Base-by-base conservation (phyloP, 106 monocot genomes). In the Cymbidium sinense region DNA sequence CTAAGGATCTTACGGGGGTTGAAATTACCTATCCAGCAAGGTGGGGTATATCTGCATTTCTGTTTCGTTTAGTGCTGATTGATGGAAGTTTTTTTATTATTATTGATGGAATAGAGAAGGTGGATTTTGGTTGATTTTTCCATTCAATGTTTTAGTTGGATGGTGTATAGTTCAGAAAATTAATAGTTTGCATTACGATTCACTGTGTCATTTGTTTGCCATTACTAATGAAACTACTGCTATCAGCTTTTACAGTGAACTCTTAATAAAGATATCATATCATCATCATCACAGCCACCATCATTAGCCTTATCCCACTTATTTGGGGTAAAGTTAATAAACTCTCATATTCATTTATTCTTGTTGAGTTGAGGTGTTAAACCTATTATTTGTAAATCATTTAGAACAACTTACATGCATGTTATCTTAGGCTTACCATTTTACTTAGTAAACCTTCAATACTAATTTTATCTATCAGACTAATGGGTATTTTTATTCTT, bases 21-120 rank as follows among this genome's bases (percentile, higher is more conserved):
- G 92, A 92, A 62, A 85, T 99, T 73, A 87, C 87, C 70, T 95
- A 89, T 83, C 99, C 95, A 36, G 77, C 83, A 29, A 90, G 87
- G 98, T 98, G 71, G 81, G 83, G 15, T 37, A 34, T 55, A 76
- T 76, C 9, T 74, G 25, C 74, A 74, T 25, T 73, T 73, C 43
- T 27, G 73, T 41, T 73, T 73, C 7, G 23, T 43, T 20, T 34
- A 70, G 18, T 39, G 29, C 37, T 39, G n/a, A 5, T 71, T 21
- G 37, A 39, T 67, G 36, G 7, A 23, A 37, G 37, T 20, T 71
- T 71, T 5, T 71, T 35, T 21, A 39, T 39, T 39, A 4, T 39
- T 7, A 21, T 1, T 67, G 15, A 15, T 58, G 20, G 23, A 58
- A 58, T 58, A 58, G 58, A 58, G 23, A 58, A 58, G 58, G 23